Conservation (phyloP, 495 filamentous ascomycete genomes). For the Hypoxylon fuscum region DNA sequence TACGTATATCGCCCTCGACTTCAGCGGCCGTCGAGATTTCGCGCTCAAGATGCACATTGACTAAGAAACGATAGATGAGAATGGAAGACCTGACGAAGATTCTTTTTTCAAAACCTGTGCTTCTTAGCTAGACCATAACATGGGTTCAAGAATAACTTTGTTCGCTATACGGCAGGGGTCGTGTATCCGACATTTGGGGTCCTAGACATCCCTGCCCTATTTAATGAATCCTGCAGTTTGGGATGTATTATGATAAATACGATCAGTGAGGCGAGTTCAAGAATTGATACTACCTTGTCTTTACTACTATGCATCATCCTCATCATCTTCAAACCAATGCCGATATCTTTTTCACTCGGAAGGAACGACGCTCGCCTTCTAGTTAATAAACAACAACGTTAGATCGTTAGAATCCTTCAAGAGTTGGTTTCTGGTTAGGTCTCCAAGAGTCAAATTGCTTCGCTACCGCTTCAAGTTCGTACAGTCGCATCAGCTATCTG, state of each 20-base stretch:
- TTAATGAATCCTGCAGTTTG: conserved; percentile 23
- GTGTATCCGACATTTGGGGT: conserved; percentile 24
- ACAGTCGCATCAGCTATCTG: conserved; percentile 12
- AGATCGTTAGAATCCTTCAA: not conserved
- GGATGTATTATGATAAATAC: conserved; percentile 8
- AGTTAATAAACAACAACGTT: too few species aligned
- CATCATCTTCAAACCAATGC: too few species aligned
- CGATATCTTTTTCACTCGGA: too few species aligned
- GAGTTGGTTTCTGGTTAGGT: too few species aligned
- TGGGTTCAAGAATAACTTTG: conserved; percentile 21
- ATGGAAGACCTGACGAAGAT: not conserved
- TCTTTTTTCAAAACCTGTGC: conserved; percentile 11
- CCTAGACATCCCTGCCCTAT: conserved; percentile 14
- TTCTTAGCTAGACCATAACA: too few species aligned
- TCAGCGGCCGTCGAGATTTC: not conserved
- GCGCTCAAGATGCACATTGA: not conserved
- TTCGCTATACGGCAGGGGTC: conserved; percentile 22
- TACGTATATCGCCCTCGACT: conserved; percentile 11
- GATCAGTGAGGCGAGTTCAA: conserved; percentile 8
- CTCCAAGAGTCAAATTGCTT: conserved; percentile 6
- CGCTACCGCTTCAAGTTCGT: conserved; percentile 8
- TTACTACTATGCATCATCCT: not conserved
- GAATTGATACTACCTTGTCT: conserved; percentile 7
- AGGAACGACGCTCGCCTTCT: too few species aligned
- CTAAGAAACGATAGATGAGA: conserved; percentile 4